Percentiles rank a stretch among this genome's conserved stretches.
phyloP scores from a whole-genome alignment of 2,329 filamentous ascomycete species.

The Bipolaris gigantea region DNA sequence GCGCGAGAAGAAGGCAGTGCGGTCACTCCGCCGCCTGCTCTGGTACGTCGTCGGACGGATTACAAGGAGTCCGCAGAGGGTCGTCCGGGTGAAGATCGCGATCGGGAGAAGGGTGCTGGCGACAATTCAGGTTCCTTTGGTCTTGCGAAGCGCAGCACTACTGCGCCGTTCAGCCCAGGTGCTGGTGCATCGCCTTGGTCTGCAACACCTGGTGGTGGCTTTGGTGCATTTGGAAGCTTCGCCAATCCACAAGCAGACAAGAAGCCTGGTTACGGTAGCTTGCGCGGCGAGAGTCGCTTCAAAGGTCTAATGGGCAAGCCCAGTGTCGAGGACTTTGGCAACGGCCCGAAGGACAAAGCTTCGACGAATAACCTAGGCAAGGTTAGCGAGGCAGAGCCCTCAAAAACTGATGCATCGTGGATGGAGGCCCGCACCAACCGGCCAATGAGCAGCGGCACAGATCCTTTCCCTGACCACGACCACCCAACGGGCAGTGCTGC shows the following conservation, averaged over 20 bases:
- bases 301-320: slow-evolving; percentile 84
- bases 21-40: slow-evolving; percentile 61
- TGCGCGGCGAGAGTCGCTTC: slow-evolving; percentile 77
- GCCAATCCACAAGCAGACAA: slow-evolving; percentile 66
- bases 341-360: slow-evolving; percentile 57
- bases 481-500: slow-evolving; percentile 68
- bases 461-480: slow-evolving; percentile 71
- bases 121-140: slow-evolving; percentile 54
- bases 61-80: slow-evolving; percentile 55
- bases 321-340: slow-evolving; percentile 64
- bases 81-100: slow-evolving; percentile 53
- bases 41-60: slow-evolving; percentile 65
- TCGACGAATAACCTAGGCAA: slow-evolving; percentile 57
- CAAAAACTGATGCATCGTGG: slow-evolving; percentile 55
- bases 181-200: slow-evolving; percentile 61
- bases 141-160: slow-evolving; percentile 59
- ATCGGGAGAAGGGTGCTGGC: slow-evolving; percentile 50
- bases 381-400: slow-evolving; percentile 55
- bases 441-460: slow-evolving; percentile 65
- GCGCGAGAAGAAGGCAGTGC: slow-evolving; percentile 65
- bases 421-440: slow-evolving; percentile 51
- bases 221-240: slow-evolving; percentile 89
- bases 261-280: slow-evolving; percentile 65
- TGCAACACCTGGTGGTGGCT: slow-evolving; percentile 61
- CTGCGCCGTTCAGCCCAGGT: slow-evolving; percentile 56